Percentiles rank a stretch among this genome's conserved stretches.
These are phyloP conservation scores for Mortierella sp. DNA, from an alignment of 371 early-diverging fungal species.

Conservation along the genomic window DNA sequence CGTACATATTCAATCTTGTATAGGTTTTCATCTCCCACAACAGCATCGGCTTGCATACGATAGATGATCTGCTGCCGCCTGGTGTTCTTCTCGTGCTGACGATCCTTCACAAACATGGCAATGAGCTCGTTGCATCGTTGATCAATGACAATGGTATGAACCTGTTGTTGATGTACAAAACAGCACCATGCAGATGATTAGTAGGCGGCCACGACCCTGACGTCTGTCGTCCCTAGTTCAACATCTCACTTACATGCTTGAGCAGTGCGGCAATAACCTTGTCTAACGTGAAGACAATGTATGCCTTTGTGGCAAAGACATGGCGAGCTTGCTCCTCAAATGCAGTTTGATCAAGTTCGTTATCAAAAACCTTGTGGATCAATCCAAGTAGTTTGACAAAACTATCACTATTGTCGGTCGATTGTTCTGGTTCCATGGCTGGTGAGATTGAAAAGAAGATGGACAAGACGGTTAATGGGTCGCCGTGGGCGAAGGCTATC, in stretches of 20 bases:
- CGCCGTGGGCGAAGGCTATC: too few relatives aligned
- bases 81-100: constrained; percentile 65
- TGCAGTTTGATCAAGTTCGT: constrained; percentile 81
- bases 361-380: constrained; percentile 81
- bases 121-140: constrained; percentile 66
- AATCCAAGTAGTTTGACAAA: constrained; percentile 81
- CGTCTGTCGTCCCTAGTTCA: too few relatives aligned
- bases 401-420: constrained; percentile 67
- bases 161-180: constrained; percentile 18
- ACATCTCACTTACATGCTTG: constrained; percentile 73
- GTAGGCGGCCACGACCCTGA: too few relatives aligned
- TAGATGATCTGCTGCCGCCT: constrained; percentile 82
- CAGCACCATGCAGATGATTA: neutral
- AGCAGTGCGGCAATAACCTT: constrained; percentile 79
- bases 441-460: neutral
- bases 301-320: constrained; percentile 89
- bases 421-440: constrained; percentile 57
- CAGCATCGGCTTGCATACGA: constrained; percentile 83
- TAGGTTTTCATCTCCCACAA: constrained; percentile 84
- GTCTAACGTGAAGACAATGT: constrained; percentile 89
- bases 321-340: constrained; percentile 95
- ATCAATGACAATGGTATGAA: constrained; percentile 69
- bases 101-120: constrained; percentile 65
- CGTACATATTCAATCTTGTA: constrained; percentile 88
- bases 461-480: too few relatives aligned